Evolutionary conservation across 495 filamentous ascomycete genomes (phyloP).

Genomic region (Xylaria intraflava): DNA sequence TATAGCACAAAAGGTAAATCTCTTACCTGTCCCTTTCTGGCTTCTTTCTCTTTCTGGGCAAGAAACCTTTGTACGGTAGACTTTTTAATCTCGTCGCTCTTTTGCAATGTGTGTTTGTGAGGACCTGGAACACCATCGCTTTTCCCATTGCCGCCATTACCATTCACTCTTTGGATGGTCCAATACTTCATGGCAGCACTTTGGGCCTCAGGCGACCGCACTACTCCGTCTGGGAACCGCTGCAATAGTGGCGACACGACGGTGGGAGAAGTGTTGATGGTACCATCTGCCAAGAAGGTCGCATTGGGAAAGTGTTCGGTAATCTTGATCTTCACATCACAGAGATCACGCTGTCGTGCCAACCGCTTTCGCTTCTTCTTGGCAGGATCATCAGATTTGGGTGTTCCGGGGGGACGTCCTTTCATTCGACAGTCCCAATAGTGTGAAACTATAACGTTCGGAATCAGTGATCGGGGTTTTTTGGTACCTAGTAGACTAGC

Average conservation of each 20-base stretch:
- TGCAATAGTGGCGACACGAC: conserved; percentile 16
- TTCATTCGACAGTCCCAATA: conserved; percentile 92
- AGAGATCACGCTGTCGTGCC: conserved; percentile 69
- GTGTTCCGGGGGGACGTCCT: conserved; percentile 74
- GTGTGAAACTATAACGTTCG: conserved; percentile 52
- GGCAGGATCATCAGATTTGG: conserved; percentile 76
- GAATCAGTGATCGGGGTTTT: not conserved
- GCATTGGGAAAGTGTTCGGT: conserved; percentile 68
- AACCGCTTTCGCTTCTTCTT: conserved; percentile 85
- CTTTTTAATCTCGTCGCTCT: conserved; percentile 82
- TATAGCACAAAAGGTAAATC: conserved; percentile 19
- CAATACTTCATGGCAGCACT: conserved; percentile 51
- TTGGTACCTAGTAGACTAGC: not conserved
- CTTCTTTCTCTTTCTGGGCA: conserved; percentile 60
- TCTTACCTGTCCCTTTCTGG: conserved; percentile 58
- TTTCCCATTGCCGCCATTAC: conserved; percentile 68
- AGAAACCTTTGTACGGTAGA: conserved; percentile 66
- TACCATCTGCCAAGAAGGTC: conserved; percentile 27
- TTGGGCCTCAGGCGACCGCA: conserved; percentile 12
- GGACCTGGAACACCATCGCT: conserved; percentile 55
- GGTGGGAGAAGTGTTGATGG: conserved; percentile 15
- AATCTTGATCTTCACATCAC: conserved; percentile 90
- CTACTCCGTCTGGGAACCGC: conserved; percentile 15
- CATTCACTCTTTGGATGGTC: conserved; percentile 71
- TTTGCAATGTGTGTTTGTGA: conserved; percentile 71